These are phyloP conservation scores for Sporothrix pallida DNA, from an alignment of 2,329 filamentous ascomycete genomes.

Conservation along the genomic window DNA sequence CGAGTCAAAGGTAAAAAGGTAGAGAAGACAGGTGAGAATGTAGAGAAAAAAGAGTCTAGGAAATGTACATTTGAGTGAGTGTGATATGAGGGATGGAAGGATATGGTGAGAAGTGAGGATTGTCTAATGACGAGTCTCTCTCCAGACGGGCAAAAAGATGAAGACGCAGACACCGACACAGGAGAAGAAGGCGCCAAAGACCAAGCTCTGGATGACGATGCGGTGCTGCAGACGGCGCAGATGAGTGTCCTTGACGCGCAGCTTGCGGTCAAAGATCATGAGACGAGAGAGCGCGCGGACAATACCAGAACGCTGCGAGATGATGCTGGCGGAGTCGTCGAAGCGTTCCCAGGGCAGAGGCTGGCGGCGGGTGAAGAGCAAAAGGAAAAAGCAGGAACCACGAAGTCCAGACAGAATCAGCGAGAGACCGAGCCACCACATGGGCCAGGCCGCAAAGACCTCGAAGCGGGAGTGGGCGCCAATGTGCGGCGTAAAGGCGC, in stretches of 20 bases:
- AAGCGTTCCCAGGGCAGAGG: slow-evolving; percentile 56
- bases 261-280: slow-evolving; percentile 56
- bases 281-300: slow-evolving; percentile 46
- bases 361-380: slow-evolving; percentile 54
- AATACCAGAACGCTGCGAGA: slow-evolving; percentile 41
- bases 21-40: neutral
- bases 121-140: slow-evolving; percentile 38
- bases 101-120: neutral
- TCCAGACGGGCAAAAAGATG: slow-evolving; percentile 53
- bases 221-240: slow-evolving; percentile 52
- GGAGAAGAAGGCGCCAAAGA: slow-evolving; percentile 49
- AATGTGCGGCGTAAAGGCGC: slow-evolving; percentile 48
- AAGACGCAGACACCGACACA: slow-evolving; percentile 49
- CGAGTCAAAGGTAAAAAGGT: too few relatives aligned
- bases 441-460: slow-evolving; percentile 51
- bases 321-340: slow-evolving; percentile 46
- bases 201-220: slow-evolving; percentile 52
- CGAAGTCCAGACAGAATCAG: slow-evolving; percentile 53
- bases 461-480: slow-evolving; percentile 52
- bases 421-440: slow-evolving; percentile 54
- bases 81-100: too few relatives aligned
- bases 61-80: neutral
- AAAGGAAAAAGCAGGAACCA: slow-evolving; percentile 55
- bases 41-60: slow-evolving; percentile 14
- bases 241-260: slow-evolving; percentile 52